Base-by-base conservation (phyloP, 352 stramenopile genomes). In the Globisporangium cylindrosporum region DNA sequence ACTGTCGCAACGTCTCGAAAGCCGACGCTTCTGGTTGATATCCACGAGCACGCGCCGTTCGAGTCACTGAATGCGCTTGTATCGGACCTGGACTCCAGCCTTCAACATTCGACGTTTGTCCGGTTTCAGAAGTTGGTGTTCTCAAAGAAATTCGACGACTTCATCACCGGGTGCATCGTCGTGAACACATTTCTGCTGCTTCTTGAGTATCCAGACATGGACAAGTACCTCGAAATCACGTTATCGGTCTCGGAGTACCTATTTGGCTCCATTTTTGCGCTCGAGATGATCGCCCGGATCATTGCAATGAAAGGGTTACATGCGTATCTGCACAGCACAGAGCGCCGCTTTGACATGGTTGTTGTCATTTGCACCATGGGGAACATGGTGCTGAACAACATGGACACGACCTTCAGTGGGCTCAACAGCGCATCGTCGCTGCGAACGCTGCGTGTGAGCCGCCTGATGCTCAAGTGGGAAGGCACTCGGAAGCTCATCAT, bases 381-480 rank as follows among this genome's bases (percentile, higher is more conserved):
- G 36, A 92, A 93, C 64, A 81, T 94, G 48, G 71, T 91, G n/a
- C 71, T 93, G 24, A 92, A 88, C 66, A 86, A 89, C 27, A 60
- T 88, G 51, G 66, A 75, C 51, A 78, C 73, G 7, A 64, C 48
- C 20, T 90, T 87, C 53, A 90, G 73, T 29, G 81, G 81, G 0
- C 75, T 94, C 9, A 90, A 92, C 70, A 87, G 74, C 53, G 77
- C 77, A 24, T 92, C 86, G 1, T 92, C 84, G 0, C 66, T 93
- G 60, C 81, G 86, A 8, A 93, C 86, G 22, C 73, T 93, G 27
- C 84, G 86, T 71, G 82, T 92, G 2, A 82, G 73, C 14, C 77
- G 86, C 8, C 72, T 93, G 48, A 92, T 92, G 84, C 82, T 92
- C 74, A 92, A 92, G 68, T 93, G 82, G 70, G 84, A 92, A 24